Percentiles rank a stretch among this genome's conserved stretches.
Evolutionary conservation across 441 rosid genomes (phyloP).

Genomic region (Arabidopsis lyrata): DNA sequence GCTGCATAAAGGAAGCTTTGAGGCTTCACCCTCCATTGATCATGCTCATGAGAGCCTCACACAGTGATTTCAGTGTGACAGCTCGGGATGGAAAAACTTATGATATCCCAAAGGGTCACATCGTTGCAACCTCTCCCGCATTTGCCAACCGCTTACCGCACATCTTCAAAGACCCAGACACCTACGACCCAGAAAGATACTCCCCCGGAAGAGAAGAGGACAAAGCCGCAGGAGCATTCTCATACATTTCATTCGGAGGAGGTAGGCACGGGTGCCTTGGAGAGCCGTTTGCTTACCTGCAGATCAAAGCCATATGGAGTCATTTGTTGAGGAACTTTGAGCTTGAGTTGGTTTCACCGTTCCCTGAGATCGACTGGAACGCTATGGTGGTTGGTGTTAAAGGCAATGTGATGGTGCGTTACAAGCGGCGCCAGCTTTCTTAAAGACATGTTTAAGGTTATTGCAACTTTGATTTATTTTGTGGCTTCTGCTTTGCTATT

Average conservation of each 20-base stretch:
- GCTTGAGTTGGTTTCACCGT: constrained; percentile 84
- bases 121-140: constrained; percentile 95
- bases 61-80: constrained; percentile 84
- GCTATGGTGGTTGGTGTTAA: constrained; percentile 99
- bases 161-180: constrained; percentile 81
- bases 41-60: constrained; percentile 89
- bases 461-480: constrained; percentile 13
- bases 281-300: constrained; percentile 98
- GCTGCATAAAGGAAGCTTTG: constrained; percentile 97
- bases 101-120: constrained; percentile 96
- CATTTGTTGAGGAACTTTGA: constrained; percentile 96
- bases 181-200: constrained; percentile 89
- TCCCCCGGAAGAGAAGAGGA: constrained; percentile 94
- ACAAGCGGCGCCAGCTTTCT: constrained; percentile 75
- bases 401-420: constrained; percentile 96
- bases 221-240: constrained; percentile 87
- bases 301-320: constrained; percentile 99
- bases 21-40: constrained; percentile 98
- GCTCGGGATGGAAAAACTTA: constrained; percentile 82
- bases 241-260: constrained; percentile 93
- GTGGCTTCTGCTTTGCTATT: constrained; percentile 27
- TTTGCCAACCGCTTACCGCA: constrained; percentile 95
- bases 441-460: constrained; percentile 28
- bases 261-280: constrained; percentile 99
- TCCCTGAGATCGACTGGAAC: constrained; percentile 98